A percentile compares a stretch with the other conserved stretches of the same genome.
These are phyloP conservation scores for Amphirosellinia nigrospora DNA, from an alignment of 495 filamentous ascomycete species.

Conservation along the genomic window DNA sequence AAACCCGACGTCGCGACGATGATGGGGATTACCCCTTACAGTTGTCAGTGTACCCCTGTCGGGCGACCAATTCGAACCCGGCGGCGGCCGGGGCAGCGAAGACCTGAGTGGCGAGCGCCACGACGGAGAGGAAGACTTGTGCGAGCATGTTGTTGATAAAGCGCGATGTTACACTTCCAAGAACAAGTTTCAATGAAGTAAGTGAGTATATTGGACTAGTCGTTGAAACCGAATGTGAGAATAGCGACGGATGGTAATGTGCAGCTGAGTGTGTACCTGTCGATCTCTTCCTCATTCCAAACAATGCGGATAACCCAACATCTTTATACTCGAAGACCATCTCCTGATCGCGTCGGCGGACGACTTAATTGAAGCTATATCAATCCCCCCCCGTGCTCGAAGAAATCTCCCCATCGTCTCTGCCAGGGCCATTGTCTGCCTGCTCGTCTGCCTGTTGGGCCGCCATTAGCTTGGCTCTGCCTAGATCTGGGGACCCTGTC, in stretches of 20 bases:
- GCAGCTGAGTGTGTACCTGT: constrained; percentile 10
- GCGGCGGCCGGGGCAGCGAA: constrained; percentile 25
- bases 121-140: constrained; percentile 26
- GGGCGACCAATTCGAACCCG: constrained; percentile 20
- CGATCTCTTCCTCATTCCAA: constrained; percentile 4
- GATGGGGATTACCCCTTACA: constrained; percentile 26
- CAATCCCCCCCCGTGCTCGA: neutral
- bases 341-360: neutral
- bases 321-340: constrained; percentile 6
- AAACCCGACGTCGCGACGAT: neutral
- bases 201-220: neutral
- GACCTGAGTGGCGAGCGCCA: constrained; percentile 26
- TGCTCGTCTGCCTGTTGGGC: constrained; percentile 19
- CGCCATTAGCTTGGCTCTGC: constrained; percentile 5
- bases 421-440: neutral
- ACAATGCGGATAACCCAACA: neutral
- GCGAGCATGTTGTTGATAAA: constrained; percentile 31
- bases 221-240: neutral
- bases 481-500: neutral
- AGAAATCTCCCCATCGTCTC: neutral
- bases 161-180: neutral
- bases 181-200: neutral
- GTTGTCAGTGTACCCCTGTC: constrained; percentile 31
- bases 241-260: constrained; percentile 17
- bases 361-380: neutral